Conservation (phyloP, 2,329 filamentous ascomycete genomes). For the Fusarium gaditjirri region DNA sequence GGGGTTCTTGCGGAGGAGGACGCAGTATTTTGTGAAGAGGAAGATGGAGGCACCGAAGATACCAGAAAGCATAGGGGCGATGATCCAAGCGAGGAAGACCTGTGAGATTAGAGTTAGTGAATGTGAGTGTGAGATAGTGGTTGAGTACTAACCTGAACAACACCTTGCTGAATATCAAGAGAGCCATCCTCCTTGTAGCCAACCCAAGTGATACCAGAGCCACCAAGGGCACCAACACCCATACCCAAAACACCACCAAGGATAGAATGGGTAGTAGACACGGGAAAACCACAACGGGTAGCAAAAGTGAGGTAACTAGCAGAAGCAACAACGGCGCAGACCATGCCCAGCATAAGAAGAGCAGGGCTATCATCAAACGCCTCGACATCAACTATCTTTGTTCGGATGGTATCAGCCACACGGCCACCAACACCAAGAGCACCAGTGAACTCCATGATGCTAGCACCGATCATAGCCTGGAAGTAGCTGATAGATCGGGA, state of each 20-base stretch:
- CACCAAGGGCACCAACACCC: slow-evolving; percentile 65
- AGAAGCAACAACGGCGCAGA: slow-evolving; percentile 64
- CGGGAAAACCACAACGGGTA: slow-evolving; percentile 65
- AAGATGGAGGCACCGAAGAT: slow-evolving; percentile 66
- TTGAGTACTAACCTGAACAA: slow-evolving; percentile 55
- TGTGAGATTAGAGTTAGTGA: slow-evolving; percentile 50
- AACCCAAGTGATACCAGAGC: slow-evolving; percentile 63
- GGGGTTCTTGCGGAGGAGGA: slow-evolving; percentile 64
- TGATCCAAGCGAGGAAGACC: slow-evolving; percentile 70
- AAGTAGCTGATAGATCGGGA: slow-evolving; percentile 72
- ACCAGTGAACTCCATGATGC: slow-evolving; percentile 71
- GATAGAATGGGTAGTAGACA: slow-evolving; percentile 71
- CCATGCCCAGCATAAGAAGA: slow-evolving; percentile 68
- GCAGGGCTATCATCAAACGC: slow-evolving; percentile 60
- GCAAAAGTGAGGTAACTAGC: slow-evolving; percentile 67
- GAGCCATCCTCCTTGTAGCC: slow-evolving; percentile 54
- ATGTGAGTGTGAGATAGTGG: fast-evolving
- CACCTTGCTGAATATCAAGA: slow-evolving; percentile 58
- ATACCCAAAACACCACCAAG: slow-evolving; percentile 69
- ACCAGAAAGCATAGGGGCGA: slow-evolving; percentile 66
- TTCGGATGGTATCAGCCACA: slow-evolving; percentile 70
- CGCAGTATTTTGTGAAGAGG: slow-evolving; percentile 65
- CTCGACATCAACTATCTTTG: slow-evolving; percentile 63
- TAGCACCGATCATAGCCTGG: slow-evolving; percentile 68
- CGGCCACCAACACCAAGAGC: slow-evolving; percentile 69